Conservation (phyloP, 2,329 filamentous ascomycete species). For the Botrytis pseudocinerea region DNA sequence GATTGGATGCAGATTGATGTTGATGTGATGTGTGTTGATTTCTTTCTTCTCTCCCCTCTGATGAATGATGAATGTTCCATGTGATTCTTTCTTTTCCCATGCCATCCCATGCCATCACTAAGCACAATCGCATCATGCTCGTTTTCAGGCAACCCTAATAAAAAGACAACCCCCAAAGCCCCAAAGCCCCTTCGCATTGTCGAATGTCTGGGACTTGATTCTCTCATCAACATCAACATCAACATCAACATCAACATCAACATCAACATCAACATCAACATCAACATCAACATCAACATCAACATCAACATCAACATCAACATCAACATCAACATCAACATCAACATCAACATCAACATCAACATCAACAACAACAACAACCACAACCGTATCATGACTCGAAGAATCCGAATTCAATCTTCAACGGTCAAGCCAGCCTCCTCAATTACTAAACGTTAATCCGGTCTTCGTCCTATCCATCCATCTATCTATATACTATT, state of each 20-base stretch:
- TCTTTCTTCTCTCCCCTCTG: neutral
- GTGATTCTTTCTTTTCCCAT: neutral
- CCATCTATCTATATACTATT: too few relatives aligned
- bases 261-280: neutral
- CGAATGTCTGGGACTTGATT: neutral
- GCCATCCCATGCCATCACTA: neutral
- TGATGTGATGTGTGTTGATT: too few relatives aligned
- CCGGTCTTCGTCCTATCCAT: neutral
- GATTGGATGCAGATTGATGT: too few relatives aligned
- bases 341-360: neutral
- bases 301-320: neutral
- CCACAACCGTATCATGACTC: neutral
- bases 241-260: neutral
- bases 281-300: neutral
- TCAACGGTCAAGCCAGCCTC: neutral
- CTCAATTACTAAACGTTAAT: constrained; percentile 12
- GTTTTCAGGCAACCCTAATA: constrained; percentile 1
- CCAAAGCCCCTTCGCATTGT: neutral
- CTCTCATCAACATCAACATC: neutral
- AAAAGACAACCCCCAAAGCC: neutral
- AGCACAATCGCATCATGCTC: neutral
- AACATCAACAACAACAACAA: neutral
- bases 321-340: neutral
- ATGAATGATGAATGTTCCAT: neutral
- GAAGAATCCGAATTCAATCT: neutral